phyloP scores from a whole-genome alignment of 1,284 basidiomycete species.

The Heliocybe sulcata region DNA sequence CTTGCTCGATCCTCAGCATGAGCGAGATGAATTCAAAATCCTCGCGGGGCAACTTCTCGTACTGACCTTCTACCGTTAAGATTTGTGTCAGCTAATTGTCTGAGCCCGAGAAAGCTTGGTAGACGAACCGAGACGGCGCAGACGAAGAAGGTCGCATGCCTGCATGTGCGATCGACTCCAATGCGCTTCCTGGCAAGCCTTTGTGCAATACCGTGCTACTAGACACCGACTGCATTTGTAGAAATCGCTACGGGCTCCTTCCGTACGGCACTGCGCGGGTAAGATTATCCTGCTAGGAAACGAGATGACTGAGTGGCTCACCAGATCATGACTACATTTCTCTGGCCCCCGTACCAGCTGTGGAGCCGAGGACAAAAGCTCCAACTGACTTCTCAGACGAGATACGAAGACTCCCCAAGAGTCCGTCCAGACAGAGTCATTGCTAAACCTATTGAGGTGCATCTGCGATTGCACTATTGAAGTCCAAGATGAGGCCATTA shows the following conservation, averaged over 20 bases:
- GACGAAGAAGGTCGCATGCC: neutral
- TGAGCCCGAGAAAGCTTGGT: neutral
- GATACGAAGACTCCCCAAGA: neutral
- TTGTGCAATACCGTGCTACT: neutral
- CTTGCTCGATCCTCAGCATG: neutral
- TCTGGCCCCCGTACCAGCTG: neutral
- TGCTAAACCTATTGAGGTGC: neutral
- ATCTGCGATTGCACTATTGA: neutral
- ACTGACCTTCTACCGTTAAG: neutral
- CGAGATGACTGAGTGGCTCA: neutral
- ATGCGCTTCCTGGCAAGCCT: neutral
- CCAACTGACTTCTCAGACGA: neutral
- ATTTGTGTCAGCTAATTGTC: neutral
- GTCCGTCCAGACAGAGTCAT: neutral
- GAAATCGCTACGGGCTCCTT: neutral
- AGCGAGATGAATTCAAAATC: neutral
- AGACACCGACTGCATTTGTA: neutral
- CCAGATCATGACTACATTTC: neutral
- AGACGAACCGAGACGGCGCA: neutral
- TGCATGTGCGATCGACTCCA: neutral
- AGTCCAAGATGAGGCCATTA: neutral
- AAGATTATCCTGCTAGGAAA: neutral
- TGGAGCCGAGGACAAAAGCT: neutral
- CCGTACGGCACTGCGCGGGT: neutral
- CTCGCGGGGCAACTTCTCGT: neutral